Conservation (phyloP, 129 eudicot species). For the Flaveria sonorensis region DNA sequence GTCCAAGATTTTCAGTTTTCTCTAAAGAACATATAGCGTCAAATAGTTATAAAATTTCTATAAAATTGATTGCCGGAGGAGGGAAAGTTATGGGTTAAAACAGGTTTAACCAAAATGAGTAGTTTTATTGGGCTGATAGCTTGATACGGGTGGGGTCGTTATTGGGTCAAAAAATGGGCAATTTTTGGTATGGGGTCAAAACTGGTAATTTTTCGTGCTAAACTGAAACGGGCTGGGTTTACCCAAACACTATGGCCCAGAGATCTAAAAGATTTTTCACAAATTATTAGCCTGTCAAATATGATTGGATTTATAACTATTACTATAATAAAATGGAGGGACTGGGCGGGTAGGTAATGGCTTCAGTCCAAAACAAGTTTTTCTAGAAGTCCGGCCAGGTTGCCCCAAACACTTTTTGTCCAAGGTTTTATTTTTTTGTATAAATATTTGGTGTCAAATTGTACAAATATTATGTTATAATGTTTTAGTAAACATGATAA, state of each 20-base stretch:
- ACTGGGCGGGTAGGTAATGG: neutral
- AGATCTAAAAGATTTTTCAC: no score
- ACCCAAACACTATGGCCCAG: neutral
- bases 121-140: no score
- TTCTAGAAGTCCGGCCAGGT: neutral
- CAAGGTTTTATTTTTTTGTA: neutral
- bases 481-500: neutral
- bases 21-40: neutral
- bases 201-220: neutral
- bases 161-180: neutral
- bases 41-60: neutral
- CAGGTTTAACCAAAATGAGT: neutral
- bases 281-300: neutral
- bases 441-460: neutral
- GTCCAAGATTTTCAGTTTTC: neutral
- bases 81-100: neutral
- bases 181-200: neutral
- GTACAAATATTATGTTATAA: neutral
- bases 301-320: neutral
- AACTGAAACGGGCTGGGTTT: neutral
- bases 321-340: neutral
- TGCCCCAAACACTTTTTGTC: neutral
- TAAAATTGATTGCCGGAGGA: neutral
- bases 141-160: neutral
- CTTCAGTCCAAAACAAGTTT: neutral